Evolutionary conservation across 2,329 filamentous ascomycete genomes (phyloP).

Genomic region (Penicillium thymicola): DNA sequence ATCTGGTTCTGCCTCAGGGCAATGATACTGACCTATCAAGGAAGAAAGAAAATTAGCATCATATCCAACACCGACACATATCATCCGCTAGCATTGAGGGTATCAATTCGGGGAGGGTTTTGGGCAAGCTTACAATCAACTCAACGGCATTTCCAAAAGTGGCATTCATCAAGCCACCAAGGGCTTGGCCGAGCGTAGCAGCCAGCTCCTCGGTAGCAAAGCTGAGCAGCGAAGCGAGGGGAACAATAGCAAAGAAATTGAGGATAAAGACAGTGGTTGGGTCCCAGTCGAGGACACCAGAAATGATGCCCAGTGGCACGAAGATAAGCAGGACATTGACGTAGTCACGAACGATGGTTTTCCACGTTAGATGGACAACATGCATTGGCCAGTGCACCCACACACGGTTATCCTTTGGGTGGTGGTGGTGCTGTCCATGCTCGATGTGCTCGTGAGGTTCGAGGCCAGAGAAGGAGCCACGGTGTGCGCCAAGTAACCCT

Average conservation of each 20-base stretch:
- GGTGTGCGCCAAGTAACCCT: constrained; percentile 27
- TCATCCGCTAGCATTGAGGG: neutral
- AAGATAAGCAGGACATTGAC: constrained; percentile 63
- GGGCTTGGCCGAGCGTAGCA: constrained; percentile 58
- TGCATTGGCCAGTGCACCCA: constrained; percentile 42
- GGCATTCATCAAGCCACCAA: constrained; percentile 63
- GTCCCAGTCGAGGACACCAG: constrained; percentile 58
- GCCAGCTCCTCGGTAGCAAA: constrained; percentile 64
- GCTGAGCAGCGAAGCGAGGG: constrained; percentile 59
- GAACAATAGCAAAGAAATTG: constrained; percentile 64
- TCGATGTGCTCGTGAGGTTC: constrained; percentile 13
- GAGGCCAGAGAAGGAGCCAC: constrained; percentile 20
- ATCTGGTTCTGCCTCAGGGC: constrained; percentile 83
- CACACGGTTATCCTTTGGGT: constrained; percentile 35
- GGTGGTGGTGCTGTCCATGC: constrained; percentile 23
- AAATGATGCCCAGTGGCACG: constrained; percentile 61
- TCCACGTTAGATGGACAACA: constrained; percentile 41
- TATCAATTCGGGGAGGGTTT: neutral
- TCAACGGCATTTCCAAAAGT: constrained; percentile 67
- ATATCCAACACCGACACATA: neutral
- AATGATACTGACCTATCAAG: constrained; percentile 76
- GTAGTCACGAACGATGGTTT: constrained; percentile 48
- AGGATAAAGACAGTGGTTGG: constrained; percentile 58
- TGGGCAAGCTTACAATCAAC: constrained; percentile 60
- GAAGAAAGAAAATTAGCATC: neutral